Conservation (phyloP, 805 yeast species). For the Cyberlindnera petersonii region DNA sequence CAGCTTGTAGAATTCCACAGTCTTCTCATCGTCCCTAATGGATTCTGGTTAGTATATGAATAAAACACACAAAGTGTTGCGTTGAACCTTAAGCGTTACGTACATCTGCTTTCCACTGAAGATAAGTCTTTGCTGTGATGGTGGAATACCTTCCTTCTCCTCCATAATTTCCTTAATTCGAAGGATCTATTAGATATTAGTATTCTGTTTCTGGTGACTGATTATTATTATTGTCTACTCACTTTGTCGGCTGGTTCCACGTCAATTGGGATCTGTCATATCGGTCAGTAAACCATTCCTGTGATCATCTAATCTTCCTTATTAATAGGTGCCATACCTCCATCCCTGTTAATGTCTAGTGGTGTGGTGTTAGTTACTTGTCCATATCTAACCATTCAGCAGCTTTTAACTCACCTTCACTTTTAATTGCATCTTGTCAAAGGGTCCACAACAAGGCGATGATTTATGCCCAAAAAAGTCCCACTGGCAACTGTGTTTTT, state of each 20-base stretch:
- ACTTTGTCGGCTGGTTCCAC: constrained; percentile 66
- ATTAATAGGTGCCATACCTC: constrained; percentile 31
- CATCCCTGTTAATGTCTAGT: constrained; percentile 69
- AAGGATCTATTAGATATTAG: constrained; percentile 41
- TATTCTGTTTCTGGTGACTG: constrained; percentile 9
- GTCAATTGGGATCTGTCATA: constrained; percentile 57
- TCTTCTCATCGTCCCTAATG: constrained; percentile 74
- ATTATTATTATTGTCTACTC: constrained; percentile 21
- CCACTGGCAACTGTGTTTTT: too few species aligned
- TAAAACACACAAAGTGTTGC: too few species aligned
- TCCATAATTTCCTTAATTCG: constrained; percentile 88
- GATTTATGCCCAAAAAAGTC: too few species aligned
- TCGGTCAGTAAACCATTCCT: constrained; percentile 15
- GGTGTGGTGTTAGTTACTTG: constrained; percentile 11
- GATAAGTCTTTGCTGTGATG: constrained; percentile 88
- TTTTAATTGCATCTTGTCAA: constrained; percentile 56
- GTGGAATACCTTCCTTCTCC: constrained; percentile 96
- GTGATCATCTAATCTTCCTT: too few species aligned
- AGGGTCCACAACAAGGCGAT: too few species aligned
- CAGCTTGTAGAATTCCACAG: constrained; percentile 70
- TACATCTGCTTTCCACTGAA: constrained; percentile 87
- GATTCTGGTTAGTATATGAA: too few species aligned
- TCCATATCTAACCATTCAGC: neutral
- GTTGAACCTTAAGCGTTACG: too few species aligned
- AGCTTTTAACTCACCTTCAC: constrained; percentile 46